Evolutionary conservation across 2,329 filamentous ascomycete species (phyloP), one percentile per base, ranked within the genome.

Genomic region (Colletotrichum orchidophilum): DNA sequence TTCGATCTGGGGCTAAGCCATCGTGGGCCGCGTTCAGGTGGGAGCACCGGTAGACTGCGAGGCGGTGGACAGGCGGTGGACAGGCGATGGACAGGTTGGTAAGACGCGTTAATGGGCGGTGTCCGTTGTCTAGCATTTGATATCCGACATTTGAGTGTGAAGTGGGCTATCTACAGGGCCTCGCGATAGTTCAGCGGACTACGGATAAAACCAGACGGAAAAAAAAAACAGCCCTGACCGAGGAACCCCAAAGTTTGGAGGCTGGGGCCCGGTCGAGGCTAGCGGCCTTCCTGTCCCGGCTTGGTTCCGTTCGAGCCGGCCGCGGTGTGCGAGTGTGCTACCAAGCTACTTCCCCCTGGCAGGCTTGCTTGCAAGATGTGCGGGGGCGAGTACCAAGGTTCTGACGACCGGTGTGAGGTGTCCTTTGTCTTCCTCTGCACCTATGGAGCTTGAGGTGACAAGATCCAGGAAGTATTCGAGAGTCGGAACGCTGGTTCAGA

Each of bases 271-370:
- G 12, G 18, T 31, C 60, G 46, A 69, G 31, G 42, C 61, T 57
- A 65, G 62, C 66, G 59, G 59, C 58, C 54, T 69, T 69, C 53
- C 53, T 65, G 31, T 53, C 66, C 53, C 66, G 61, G 53, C 66
- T 70, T 66, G 62, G 42, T 66, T 70, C 61, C 61, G 61, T 31
- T 27, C n/a, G 24, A 50, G 27, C 42, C 46, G 58, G 27, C 21
- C n/a, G 42, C 42, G 31, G 35, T 31, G 27, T 61, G 39, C 15
- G 18, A 7, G 39, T 7, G 57, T 35, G 31, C 49, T 24, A 27
- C 26, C 4, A 24, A 13, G 7, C 26, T 27, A 33, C 39, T 18
- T 5, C 54, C 53, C 31, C 53, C n/a, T n/a, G n/a, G n/a, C n/a
- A n/a, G n/a, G n/a, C n/a, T n/a, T n/a, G n/a, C n/a, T n/a, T n/a